Evolutionary conservation across 305 asterid species (phyloP).

Genomic region (Fraxinus platypoda): DNA sequence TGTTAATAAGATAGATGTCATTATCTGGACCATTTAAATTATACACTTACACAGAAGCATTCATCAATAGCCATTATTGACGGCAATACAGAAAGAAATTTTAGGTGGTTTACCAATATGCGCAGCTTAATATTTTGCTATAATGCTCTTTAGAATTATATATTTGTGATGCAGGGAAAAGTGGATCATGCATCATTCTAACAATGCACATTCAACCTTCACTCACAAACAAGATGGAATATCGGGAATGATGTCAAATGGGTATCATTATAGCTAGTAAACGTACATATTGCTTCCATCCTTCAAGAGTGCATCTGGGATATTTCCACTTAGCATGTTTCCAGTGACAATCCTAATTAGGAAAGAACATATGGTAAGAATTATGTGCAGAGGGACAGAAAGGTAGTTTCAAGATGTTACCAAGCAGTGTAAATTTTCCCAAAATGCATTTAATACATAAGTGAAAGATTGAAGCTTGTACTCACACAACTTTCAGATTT

Average conservation of each 20-base stretch:
- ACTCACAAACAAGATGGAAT: not conserved
- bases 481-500: constrained; percentile 73
- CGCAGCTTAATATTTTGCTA: not conserved
- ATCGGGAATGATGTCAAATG: not conserved
- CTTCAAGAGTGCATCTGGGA: constrained; percentile 71
- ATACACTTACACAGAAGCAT: not conserved
- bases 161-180: not conserved
- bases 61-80: not conserved
- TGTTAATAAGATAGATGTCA: constrained; percentile 27
- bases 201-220: not conserved
- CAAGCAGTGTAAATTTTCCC: not conserved
- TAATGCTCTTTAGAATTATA: not conserved
- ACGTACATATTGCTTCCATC: constrained; percentile 76
- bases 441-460: constrained; percentile 1
- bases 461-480: constrained; percentile 15
- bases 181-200: not conserved
- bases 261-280: constrained; percentile 14
- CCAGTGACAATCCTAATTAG: constrained; percentile 63
- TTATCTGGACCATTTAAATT: constrained; percentile 11
- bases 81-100: not conserved
- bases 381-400: not conserved
- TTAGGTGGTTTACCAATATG: not conserved
- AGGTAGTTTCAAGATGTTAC: not conserved
- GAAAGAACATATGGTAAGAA: constrained; percentile 10
- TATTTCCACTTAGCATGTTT: constrained; percentile 69